Percentiles rank a stretch among this genome's conserved stretches.
phyloP scores from a whole-genome alignment of 306 rosid genomes.

The Mucuna pruriens region DNA sequence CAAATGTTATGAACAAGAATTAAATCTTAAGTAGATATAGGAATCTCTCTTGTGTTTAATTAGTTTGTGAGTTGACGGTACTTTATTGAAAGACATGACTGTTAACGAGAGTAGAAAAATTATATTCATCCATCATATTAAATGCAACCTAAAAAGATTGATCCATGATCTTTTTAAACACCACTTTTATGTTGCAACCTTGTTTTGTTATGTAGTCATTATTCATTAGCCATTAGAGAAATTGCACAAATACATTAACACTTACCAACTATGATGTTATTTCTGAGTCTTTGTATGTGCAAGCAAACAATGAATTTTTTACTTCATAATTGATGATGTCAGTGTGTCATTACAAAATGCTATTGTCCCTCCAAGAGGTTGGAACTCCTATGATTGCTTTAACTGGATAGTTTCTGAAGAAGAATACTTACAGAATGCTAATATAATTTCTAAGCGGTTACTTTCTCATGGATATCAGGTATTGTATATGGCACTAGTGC shows the following conservation, averaged over 20 bases:
- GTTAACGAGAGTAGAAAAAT: too few species aligned
- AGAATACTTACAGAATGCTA: constrained; percentile 61
- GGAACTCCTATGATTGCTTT: constrained; percentile 84
- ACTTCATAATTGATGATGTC: not conserved
- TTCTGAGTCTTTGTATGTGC: not conserved
- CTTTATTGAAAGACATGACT: too few species aligned
- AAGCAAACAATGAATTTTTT: not conserved
- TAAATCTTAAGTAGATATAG: too few species aligned
- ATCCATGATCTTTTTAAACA: not conserved
- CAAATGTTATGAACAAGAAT: too few species aligned
- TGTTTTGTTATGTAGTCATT: not conserved
- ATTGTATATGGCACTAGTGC: not conserved
- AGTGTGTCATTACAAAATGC: constrained; percentile 57
- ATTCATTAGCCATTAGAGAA: not conserved
- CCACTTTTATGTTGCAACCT: not conserved
- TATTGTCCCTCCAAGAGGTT: constrained; percentile 74
- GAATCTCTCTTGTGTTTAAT: too few species aligned
- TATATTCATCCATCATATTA: too few species aligned
- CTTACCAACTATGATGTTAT: not conserved
- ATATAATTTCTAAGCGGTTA: constrained; percentile 28
- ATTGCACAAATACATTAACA: not conserved
- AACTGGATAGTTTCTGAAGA: constrained; percentile 69
- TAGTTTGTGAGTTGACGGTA: too few species aligned
- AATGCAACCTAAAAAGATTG: not conserved
- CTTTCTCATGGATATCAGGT: constrained; percentile 37